These are phyloP conservation scores for Didymosphaeria variabile DNA, from an alignment of 2,329 filamentous ascomycete genomes.

Conservation along the genomic window DNA sequence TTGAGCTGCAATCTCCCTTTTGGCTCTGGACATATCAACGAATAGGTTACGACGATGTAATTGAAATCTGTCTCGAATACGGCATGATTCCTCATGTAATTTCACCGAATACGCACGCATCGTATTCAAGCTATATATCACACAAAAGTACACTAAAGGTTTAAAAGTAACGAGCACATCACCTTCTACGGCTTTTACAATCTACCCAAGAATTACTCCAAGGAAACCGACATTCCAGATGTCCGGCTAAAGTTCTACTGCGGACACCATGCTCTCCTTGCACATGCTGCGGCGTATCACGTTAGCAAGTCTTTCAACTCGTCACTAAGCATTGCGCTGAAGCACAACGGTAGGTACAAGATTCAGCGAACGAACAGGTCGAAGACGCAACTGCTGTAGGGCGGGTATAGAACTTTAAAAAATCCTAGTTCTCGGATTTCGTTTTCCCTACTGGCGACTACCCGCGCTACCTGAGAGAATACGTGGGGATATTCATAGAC, in stretches of 20 bases:
- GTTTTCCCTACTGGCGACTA: slow-evolving; percentile 58
- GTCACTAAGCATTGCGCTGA: slow-evolving; percentile 47
- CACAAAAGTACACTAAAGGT: slow-evolving; percentile 52
- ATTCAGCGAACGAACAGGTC: slow-evolving; percentile 46
- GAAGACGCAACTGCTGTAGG: slow-evolving; percentile 46
- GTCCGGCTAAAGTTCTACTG: slow-evolving; percentile 46
- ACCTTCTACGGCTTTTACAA: slow-evolving; percentile 44
- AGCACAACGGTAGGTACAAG: slow-evolving; percentile 50
- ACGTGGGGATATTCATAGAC: slow-evolving; percentile 43
- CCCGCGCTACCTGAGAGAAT: slow-evolving; percentile 49
- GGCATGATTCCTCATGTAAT: slow-evolving; percentile 54
- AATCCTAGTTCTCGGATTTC: slow-evolving; percentile 56
- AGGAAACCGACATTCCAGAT: slow-evolving; percentile 44
- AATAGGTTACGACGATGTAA: slow-evolving; percentile 59
- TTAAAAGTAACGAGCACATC: slow-evolving; percentile 55
- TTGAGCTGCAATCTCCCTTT: slow-evolving; percentile 61
- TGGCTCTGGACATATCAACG: slow-evolving; percentile 56
- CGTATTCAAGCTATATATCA: slow-evolving; percentile 50
- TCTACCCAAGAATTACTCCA: slow-evolving; percentile 49
- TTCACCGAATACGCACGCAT: slow-evolving; percentile 54
- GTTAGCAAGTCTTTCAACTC: slow-evolving; percentile 56
- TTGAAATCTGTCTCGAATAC: slow-evolving; percentile 54
- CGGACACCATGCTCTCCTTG: slow-evolving; percentile 49
- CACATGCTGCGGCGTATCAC: slow-evolving; percentile 50
- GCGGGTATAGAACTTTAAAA: slow-evolving; percentile 50